Conservation (phyloP, 306 rosid species). For the Fragaria iinumae region DNA sequence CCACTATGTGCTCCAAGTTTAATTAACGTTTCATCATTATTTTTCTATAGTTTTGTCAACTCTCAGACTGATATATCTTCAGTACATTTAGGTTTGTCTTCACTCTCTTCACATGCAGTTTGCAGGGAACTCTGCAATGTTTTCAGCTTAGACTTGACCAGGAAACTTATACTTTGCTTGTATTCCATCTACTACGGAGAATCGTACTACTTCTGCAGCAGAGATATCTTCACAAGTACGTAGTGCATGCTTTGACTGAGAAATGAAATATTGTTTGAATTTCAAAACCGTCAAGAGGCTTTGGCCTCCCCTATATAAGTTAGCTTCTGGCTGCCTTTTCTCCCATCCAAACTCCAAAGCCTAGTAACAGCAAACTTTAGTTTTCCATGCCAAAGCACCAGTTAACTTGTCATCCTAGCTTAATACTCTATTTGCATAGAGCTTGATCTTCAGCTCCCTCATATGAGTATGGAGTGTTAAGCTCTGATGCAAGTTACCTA, state of each 20-base stretch:
- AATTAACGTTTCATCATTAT: no score
- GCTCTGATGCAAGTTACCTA: not conserved
- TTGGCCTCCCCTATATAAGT: not conserved
- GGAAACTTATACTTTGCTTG: not conserved
- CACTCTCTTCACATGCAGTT: not conserved
- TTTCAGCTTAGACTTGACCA: not conserved
- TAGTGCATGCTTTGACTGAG: not conserved
- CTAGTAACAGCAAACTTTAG: not conserved
- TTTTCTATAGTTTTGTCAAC: no score
- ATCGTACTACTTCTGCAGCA: not conserved
- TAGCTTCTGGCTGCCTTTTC: not conserved
- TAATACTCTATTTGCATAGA: not conserved
- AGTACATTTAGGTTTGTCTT: not conserved
- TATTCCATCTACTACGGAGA: not conserved
- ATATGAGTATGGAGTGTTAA: not conserved
- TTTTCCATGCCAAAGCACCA: not conserved
- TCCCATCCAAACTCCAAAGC: not conserved
- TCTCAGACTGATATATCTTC: no score
- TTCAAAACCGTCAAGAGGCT: no score
- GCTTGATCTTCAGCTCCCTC: slow-evolving; percentile 1
- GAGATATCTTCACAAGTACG: not conserved
- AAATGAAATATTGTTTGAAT: not conserved
- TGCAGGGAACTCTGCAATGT: not conserved
- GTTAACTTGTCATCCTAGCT: slow-evolving; percentile 4
- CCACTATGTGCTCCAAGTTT: no score